These are phyloP conservation scores for Amanita fuliginea DNA, from an alignment of 768 basidiomycete species.

Conservation along the genomic window DNA sequence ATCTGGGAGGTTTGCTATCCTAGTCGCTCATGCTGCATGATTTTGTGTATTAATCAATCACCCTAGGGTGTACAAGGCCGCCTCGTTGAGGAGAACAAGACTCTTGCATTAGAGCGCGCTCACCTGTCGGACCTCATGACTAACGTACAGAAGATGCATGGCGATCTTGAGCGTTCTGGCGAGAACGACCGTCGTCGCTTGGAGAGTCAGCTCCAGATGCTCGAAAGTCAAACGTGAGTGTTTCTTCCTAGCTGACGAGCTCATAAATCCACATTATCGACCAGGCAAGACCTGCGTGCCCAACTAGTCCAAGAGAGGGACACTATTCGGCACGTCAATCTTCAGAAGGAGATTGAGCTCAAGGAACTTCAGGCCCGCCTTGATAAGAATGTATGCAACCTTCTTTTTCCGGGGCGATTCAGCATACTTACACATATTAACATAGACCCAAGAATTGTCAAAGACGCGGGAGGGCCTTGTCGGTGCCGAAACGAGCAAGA, in stretches of 20 bases:
- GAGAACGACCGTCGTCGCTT: conserved; percentile 75
- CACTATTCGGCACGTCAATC: conserved; percentile 51
- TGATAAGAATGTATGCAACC: conserved; percentile 52
- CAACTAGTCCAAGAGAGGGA: conserved; percentile 73
- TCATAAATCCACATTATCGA: background rate
- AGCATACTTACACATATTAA: conserved; percentile 9
- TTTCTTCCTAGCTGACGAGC: background rate
- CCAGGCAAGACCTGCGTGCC: conserved; percentile 60
- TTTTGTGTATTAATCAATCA: conserved; percentile 4
- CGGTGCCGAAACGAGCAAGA: conserved; percentile 68
- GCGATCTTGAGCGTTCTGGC: conserved; percentile 73
- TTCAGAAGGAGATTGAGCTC: conserved; percentile 73
- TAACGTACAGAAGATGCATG: conserved; percentile 86
- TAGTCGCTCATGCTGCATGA: background rate
- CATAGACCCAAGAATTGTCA: conserved; percentile 50
- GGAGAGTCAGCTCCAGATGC: conserved; percentile 67
- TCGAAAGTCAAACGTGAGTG: conserved; percentile 70
- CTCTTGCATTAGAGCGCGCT: conserved; percentile 68
- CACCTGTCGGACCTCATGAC: conserved; percentile 80
- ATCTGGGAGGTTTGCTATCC: conserved; percentile 72
- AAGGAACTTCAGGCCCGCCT: conserved; percentile 65
- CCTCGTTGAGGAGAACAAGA: conserved; percentile 78
- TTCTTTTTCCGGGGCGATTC: background rate
- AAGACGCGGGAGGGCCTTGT: conserved; percentile 62
- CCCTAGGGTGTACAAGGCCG: conserved; percentile 68